Evolutionary conservation across 2,329 filamentous ascomycete species (phyloP).

Genomic region (Neonectria ditissima): DNA sequence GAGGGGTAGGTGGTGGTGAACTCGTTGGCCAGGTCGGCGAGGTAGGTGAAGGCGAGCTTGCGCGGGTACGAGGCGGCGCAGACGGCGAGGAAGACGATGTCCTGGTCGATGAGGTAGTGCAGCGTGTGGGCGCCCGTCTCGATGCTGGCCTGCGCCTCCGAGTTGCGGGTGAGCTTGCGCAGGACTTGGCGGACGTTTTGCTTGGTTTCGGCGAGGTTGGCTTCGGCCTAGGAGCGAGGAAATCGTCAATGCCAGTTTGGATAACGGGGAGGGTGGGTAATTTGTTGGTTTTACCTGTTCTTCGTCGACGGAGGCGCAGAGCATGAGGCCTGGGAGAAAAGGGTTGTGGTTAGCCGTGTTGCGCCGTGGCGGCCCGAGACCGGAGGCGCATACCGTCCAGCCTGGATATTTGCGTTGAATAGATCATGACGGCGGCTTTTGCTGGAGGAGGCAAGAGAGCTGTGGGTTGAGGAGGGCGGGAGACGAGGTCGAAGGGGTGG

Average conservation of each 20-base stretch:
- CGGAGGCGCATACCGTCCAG: slow-evolving; percentile 76
- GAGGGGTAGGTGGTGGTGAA: slow-evolving; percentile 87
- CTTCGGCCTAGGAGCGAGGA: slow-evolving; percentile 64
- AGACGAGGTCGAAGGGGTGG: slow-evolving; percentile 27
- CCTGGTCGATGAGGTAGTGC: slow-evolving; percentile 88
- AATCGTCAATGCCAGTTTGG: slow-evolving; percentile 10
- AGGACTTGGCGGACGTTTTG: slow-evolving; percentile 90
- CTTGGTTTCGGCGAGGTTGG: slow-evolving; percentile 88
- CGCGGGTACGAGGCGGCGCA: slow-evolving; percentile 94
- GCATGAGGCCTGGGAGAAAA: slow-evolving; percentile 78
- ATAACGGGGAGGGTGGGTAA: slow-evolving; percentile 49
- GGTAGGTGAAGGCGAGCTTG: slow-evolving; percentile 98
- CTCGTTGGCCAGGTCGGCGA: slow-evolving; percentile 89
- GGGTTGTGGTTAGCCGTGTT: slow-evolving; percentile 31
- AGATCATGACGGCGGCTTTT: slow-evolving; percentile 72
- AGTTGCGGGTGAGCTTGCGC: slow-evolving; percentile 87
- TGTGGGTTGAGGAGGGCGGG: slow-evolving; percentile 6
- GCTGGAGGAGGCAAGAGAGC: slow-evolving; percentile 12
- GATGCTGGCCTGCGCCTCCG: slow-evolving; percentile 91
- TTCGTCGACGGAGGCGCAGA: slow-evolving; percentile 95
- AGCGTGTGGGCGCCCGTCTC: slow-evolving; percentile 85
- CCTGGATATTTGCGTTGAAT: slow-evolving; percentile 92
- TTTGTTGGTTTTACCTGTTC: slow-evolving; percentile 68
- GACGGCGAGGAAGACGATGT: slow-evolving; percentile 92
- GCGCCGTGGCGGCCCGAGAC: slow-evolving; percentile 5